Base-by-base conservation (phyloP, 2,329 filamentous ascomycete species). In the Microsporum audouinii region DNA sequence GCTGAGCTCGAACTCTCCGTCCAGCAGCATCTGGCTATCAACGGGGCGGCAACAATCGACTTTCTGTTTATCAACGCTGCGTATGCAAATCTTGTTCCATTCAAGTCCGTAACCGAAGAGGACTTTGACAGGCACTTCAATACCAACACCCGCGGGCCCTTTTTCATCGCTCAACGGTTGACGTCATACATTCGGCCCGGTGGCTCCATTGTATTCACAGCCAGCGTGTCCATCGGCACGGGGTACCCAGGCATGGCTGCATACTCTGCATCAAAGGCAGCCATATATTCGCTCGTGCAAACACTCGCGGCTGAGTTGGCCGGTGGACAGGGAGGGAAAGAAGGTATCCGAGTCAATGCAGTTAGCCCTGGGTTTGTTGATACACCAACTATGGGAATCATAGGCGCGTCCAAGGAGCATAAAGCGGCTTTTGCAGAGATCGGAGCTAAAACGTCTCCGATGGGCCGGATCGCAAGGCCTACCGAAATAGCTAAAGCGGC, bases 211-310 rank as follows among this genome's bases (percentile, higher is more conserved):
- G 51, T 64, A 5, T 64, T 64, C 49, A 63, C 63, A 4, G 57
- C 63, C 36, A 60, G 59, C 38, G 62, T 63, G 27, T 63, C 62
- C 33, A 60, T 62, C 33, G 33, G 47, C n/a, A 55, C 49, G 5
- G 63, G 60, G 2, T 58, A 58, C 17, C 61, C 63, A 5, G 49
- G 51, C 29, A 63, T 65, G 62, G 62, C 61, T 31, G 53, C 63
- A 60, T 66, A 63, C 34, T 64, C 64, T 4, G 58, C 61, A 7
- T 60, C 61, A 7, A 63, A 64, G 36, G 63, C 63, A 3, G 63
- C 63, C 6, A 39, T 62, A 17, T 59, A 62, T 41, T 63, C 61
- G 12, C 56, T 62, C 33, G 60, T 58, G n/a, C 60, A 62, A 49
- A 62, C 60, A 6, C 61, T 65, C 2, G 63, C 63, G 5, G 53